Evolutionary conservation across 169 alveolate species (phyloP).

Genomic region (Cardiosporidium cionae): DNA sequence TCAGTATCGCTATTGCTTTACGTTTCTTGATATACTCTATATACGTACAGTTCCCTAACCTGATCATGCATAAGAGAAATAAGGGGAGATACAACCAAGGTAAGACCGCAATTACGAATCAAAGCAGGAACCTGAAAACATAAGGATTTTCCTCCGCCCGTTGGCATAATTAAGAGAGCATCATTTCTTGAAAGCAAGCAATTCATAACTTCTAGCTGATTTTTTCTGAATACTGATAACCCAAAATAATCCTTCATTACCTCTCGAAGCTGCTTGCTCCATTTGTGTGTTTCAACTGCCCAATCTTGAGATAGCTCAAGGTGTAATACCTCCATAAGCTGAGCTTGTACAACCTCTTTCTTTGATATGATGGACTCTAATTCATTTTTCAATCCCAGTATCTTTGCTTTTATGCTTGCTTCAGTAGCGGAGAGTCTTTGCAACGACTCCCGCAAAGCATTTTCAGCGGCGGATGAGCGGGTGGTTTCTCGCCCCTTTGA

Average conservation of each 20-base stretch:
- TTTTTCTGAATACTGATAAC: not conserved
- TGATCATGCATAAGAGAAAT: conserved; percentile 86
- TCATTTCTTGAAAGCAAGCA: conserved; percentile 79
- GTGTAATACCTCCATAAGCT: no score
- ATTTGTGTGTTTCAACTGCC: not conserved
- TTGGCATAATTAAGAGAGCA: conserved; percentile 92
- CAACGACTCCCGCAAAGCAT: no score
- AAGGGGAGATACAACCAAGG: conserved; percentile 82
- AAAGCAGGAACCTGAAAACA: conserved; percentile 89
- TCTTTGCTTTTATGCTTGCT: no score
- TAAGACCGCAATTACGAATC: conserved; percentile 28
- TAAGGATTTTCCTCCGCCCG: conserved; percentile 95
- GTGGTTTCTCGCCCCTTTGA: no score
- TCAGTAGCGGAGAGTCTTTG: no score
- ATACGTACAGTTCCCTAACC: conserved; percentile 31
- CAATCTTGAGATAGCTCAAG: no score
- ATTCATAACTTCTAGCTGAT: conserved; percentile 85
- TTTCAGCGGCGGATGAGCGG: no score
- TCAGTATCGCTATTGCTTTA: no score
- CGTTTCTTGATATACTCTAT: no score
- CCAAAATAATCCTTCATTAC: conserved; percentile 3
- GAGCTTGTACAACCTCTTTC: no score
- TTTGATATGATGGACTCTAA: no score
- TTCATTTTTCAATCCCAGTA: no score
- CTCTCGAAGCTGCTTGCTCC: not conserved